Evolutionary conservation across 179 eudicot species (phyloP), one percentile per base, ranked within the genome.

Genomic region (Patellifolia procumbens): DNA sequence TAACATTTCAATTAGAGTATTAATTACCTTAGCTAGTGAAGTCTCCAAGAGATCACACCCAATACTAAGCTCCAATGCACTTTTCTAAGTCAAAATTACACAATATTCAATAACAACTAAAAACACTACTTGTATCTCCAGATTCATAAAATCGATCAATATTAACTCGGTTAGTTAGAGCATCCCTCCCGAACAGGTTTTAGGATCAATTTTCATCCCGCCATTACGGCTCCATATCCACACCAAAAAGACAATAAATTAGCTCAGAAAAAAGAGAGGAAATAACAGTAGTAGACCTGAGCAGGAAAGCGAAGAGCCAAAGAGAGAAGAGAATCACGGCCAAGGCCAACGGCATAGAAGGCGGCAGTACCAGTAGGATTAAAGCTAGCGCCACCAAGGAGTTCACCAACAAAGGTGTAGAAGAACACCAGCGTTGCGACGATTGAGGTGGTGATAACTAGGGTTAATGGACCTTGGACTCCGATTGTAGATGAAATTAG

Each of bases 311-410:
- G 88, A 68, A 84, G 45, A 39, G 89, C 87, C 71, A 85, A 79
- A 72, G 91, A 81, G 56, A 80, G 2, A 15, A 91, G 86, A 7
- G 90, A 86, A 46, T 82, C 85, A 6, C 56, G 49, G 4, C 86
- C 75, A 55, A 84, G 59, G 1, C 94, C 94, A 61, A 82, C 90
- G 51, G 94, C 94, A 17, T 81, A 87, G 28, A 92, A 91, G 19
- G 95, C 87, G 20, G 89, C 91, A 7, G 91, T 89, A 32, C 81
- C 89, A 24, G 95, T 89, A 74, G 97, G 97, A 22, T 92, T 92
- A 73, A 89, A 91, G 75, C 86, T 85, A 72, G 97, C 95, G 0
- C 95, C 93, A 29, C 97, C 97, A 35, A 92, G 81, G 16, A 78
- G 58, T 32, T 48, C 56, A 1, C 73, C 73, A 17, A 68, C 39